Percentiles rank a stretch among this genome's conserved stretches.
These are phyloP conservation scores for Aspergillus latus DNA, from an alignment of 2,329 filamentous ascomycete genomes.

Conservation along the genomic window DNA sequence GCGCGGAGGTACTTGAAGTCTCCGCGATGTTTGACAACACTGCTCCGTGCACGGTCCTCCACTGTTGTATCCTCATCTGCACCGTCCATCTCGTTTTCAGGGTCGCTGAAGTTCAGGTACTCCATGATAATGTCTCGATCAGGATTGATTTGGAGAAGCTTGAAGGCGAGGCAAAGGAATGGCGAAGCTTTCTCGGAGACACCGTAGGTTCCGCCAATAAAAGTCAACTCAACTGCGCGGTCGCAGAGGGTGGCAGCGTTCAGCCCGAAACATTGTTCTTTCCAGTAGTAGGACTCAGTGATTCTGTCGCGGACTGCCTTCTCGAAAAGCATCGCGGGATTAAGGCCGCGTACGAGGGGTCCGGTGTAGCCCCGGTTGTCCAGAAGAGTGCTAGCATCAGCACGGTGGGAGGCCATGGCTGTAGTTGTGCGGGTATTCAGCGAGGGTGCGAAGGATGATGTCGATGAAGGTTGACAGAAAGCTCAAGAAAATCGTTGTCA, in stretches of 20 bases:
- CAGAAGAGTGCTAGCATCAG: slow-evolving; percentile 74
- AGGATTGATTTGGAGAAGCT: slow-evolving; percentile 85
- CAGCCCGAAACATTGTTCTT: slow-evolving; percentile 95
- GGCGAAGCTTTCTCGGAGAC: slow-evolving; percentile 79
- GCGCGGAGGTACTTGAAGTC: slow-evolving; percentile 78
- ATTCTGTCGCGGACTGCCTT: slow-evolving; percentile 95
- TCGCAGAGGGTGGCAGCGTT: slow-evolving; percentile 81
- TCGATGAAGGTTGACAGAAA: background rate
- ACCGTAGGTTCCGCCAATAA: slow-evolving; percentile 86
- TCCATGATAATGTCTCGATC: slow-evolving; percentile 74
- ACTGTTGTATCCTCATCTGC: slow-evolving; percentile 22
- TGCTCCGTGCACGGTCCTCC: slow-evolving; percentile 26
- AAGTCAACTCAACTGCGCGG: slow-evolving; percentile 79
- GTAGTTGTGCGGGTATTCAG: slow-evolving; percentile 48
- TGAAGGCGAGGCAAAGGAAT: slow-evolving; percentile 92
- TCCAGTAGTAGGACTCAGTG: slow-evolving; percentile 94
- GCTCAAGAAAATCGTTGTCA: slow-evolving; percentile 9
- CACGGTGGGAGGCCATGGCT: slow-evolving; percentile 61
- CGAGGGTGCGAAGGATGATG: background rate
- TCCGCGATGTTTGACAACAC: slow-evolving; percentile 36
- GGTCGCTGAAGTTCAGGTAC: slow-evolving; percentile 75
- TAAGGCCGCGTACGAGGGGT: slow-evolving; percentile 79
- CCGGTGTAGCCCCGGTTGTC: slow-evolving; percentile 84
- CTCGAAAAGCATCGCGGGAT: slow-evolving; percentile 93
- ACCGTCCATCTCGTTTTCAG: slow-evolving; percentile 54